These are phyloP conservation scores for Pinus albicaulis DNA, from an alignment of 75 land plant species.

Conservation along the genomic window DNA sequence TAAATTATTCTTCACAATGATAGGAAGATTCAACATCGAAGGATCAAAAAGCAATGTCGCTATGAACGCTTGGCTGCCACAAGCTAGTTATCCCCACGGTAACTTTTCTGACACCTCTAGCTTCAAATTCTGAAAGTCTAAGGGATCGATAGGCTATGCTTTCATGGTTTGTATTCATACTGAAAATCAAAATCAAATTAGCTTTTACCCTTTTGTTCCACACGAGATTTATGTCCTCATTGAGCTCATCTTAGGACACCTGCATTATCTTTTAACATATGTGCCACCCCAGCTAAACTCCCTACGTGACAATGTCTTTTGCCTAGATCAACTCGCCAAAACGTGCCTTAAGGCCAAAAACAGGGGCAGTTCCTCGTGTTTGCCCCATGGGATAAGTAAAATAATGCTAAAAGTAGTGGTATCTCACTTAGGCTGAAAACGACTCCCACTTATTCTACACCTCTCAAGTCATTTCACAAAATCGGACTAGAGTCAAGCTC, in stretches of 20 bases:
- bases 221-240: conserved; percentile 35
- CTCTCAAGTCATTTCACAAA: conserved; percentile 46
- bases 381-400: conserved; percentile 14
- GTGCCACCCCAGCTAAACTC: conserved; percentile 47
- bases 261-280: conserved; percentile 46
- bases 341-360: conserved; percentile 23
- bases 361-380: conserved; percentile 29
- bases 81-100: conserved; percentile 46
- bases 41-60: conserved; percentile 38
- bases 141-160: conserved; percentile 58
- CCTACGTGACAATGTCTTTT: conserved; percentile 38
- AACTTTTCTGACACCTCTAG: conserved; percentile 54
- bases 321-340: conserved; percentile 15
- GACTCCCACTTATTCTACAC: conserved; percentile 41
- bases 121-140: conserved; percentile 45
- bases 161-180: conserved; percentile 45
- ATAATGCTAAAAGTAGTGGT: conserved; percentile 23
- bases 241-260: conserved; percentile 59
- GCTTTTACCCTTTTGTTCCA: conserved; percentile 23
- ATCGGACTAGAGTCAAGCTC: conserved; percentile 32
- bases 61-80: conserved; percentile 31
- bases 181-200: conserved; percentile 32
- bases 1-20: conserved; percentile 31
- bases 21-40: conserved; percentile 34
- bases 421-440: conserved; percentile 18